Base-by-base conservation (phyloP, 2,329 filamentous ascomycete species). In the Allantophomopsis cytisporea region DNA sequence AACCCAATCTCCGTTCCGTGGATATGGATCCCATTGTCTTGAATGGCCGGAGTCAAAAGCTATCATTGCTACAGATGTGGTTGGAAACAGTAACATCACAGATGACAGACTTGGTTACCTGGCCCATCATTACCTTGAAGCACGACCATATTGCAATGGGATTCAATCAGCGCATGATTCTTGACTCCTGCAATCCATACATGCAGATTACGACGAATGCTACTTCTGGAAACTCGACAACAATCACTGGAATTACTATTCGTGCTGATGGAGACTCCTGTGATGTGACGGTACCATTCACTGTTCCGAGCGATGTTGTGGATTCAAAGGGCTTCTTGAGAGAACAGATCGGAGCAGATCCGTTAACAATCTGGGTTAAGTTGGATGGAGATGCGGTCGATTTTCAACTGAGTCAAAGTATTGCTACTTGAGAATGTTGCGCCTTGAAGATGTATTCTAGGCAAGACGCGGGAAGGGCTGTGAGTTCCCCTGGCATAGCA, bases 341-440 rank as follows among this genome's bases (percentile, higher is more conserved):
- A 13, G 50, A 53, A 35, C 71, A 79, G 48, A 55, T 73, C 53
- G 75, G 74, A 13, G 64, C 49, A 33, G 69, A 73, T 52, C 67
- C 69, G 4, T 49, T 64, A 34, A 72, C 69, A 2, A 54, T 68
- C 38, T 72, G 66, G 67, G 61, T 65, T 17, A 56, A 54, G 15
- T 51, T 73, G 38, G 53, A 56, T 12, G 68, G 68, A 2, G 52
- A 56, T 0, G 53, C 68, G 0, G 61, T 68, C 11, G 64, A 58
- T 1, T 62, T 69, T 43, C 61, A 55, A 2, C 51, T 65, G 13
- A 28, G 16, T 20, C 4, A 31, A 5, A 28, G 35, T 15, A 55
- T 65, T 16, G 6, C 38, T 35, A 11, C 12, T 14, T 34, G 13
- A 14, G 3, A 7, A 20, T 7, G 4, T 20, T 20, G 7, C 18